These are phyloP conservation scores for Laburnicola sp. DNA, from an alignment of 2,329 filamentous ascomycete genomes.

Conservation along the genomic window DNA sequence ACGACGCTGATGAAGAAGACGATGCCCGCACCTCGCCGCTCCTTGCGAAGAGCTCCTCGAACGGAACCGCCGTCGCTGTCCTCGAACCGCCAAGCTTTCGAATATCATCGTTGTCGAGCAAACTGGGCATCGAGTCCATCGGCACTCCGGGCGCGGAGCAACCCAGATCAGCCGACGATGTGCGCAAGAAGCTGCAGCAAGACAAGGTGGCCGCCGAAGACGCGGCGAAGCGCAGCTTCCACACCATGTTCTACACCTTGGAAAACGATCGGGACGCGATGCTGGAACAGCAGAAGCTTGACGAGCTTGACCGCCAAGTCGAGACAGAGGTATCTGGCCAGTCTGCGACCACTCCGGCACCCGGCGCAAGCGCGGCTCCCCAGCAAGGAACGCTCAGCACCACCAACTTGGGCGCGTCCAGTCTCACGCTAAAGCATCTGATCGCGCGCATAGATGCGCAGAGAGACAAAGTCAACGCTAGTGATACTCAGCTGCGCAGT, in stretches of 20 bases:
- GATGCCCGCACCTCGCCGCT: conserved; percentile 52
- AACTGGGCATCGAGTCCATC: conserved; percentile 63
- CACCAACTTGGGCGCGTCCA: conserved; percentile 93
- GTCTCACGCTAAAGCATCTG: conserved; percentile 92
- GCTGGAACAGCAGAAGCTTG: conserved; percentile 94
- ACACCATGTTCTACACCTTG: conserved; percentile 91
- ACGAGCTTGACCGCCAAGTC: conserved; percentile 93
- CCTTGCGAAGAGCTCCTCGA: conserved; percentile 57
- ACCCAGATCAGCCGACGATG: conserved; percentile 78
- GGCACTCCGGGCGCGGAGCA: conserved; percentile 58
- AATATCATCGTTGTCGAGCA: conserved; percentile 68
- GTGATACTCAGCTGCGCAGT: conserved; percentile 86
- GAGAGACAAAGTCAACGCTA: conserved; percentile 84
- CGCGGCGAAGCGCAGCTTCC: conserved; percentile 84
- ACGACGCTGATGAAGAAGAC: conserved; percentile 57
- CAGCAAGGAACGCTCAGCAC: conserved; percentile 89
- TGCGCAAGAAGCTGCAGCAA: conserved; percentile 89
- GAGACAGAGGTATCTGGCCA: conserved; percentile 87
- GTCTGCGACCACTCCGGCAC: conserved; percentile 52
- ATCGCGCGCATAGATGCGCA: conserved; percentile 95
- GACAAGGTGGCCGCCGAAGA: conserved; percentile 89
- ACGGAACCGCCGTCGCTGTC: conserved; percentile 57
- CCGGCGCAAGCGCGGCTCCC: conserved; percentile 55
- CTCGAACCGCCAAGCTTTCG: conserved; percentile 68
- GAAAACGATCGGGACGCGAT: conserved; percentile 96